Percentiles rank a stretch among this genome's conserved stretches.
phyloP scores from a whole-genome alignment of 208 protist genomes.

The Naegleria lovaniensis region DNA sequence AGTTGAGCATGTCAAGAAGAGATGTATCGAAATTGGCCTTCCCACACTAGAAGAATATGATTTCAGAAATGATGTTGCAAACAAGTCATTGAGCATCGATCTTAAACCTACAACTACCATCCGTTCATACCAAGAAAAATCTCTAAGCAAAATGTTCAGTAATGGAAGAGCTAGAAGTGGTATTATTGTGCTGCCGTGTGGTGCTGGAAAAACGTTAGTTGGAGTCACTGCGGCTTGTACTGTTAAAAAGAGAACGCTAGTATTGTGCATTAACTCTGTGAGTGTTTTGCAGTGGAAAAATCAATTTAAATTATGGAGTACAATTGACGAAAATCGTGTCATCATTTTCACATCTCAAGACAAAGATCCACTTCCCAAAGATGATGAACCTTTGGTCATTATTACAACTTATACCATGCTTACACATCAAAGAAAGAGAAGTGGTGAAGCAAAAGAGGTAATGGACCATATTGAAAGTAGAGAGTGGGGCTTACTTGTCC shows the following conservation, averaged over 20 bases:
- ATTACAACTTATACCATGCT: conserved; percentile 99
- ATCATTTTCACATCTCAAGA: conserved; percentile 36
- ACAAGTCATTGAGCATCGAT: conserved; percentile 57
- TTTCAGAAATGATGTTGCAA: conserved; percentile 58
- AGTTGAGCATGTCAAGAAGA: conserved; percentile 47
- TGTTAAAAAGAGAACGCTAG: conserved; percentile 85
- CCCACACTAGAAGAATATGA: conserved; percentile 75
- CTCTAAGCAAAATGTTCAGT: conserved; percentile 73
- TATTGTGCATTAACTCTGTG: conserved; percentile 86
- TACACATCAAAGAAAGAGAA: conserved; percentile 60
- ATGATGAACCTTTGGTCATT: conserved; percentile 70
- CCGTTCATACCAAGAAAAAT: conserved; percentile 64
- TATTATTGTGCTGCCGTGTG: conserved; percentile 98
- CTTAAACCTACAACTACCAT: conserved; percentile 61
- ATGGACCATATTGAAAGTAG: conserved; percentile 38
- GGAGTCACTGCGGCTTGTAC: conserved; percentile 92
- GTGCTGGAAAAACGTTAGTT: conserved; percentile 98
- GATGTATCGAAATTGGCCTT: conserved; percentile 50
- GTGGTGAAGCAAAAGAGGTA: conserved; percentile 44
- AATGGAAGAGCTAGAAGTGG: conserved; percentile 75
- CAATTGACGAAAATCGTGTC: background rate
- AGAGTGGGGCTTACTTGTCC: conserved; percentile 83
- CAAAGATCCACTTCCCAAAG: conserved; percentile 82
- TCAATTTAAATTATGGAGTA: conserved; percentile 27
- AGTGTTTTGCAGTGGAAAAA: conserved; percentile 80